A percentile compares a stretch with the other conserved stretches of the same genome.
phyloP scores from a whole-genome alignment of 2,329 filamentous ascomycete species.

The Aspergillus quadricinctus region DNA sequence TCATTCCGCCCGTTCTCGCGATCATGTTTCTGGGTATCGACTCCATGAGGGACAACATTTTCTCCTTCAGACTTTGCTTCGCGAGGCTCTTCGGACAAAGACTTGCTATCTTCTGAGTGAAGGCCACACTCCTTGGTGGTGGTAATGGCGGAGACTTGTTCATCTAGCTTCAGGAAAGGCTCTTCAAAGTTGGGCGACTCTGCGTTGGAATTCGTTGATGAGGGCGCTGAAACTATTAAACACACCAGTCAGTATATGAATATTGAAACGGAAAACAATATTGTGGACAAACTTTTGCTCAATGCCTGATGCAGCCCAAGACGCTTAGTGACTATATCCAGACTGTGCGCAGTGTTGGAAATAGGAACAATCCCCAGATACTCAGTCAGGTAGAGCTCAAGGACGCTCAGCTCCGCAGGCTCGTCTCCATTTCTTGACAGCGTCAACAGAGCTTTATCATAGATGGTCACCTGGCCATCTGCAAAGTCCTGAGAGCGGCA shows the following conservation, averaged over 20 bases:
- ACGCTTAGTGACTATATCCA: constrained; percentile 24
- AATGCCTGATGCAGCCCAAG: constrained; percentile 24
- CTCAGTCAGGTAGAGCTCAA: constrained; percentile 38
- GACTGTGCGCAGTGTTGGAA: constrained; percentile 11
- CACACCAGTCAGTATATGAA: not conserved
- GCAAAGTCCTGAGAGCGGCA: constrained; percentile 32
- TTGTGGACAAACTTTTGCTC: constrained; percentile 18
- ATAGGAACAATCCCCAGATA: constrained; percentile 31
- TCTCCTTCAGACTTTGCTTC: not conserved
- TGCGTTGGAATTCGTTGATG: not conserved
- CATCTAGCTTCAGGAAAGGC: not conserved
- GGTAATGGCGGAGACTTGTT: not conserved
- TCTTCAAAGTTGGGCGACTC: not conserved
- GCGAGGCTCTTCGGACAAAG: not conserved
- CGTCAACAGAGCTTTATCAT: constrained; percentile 36
- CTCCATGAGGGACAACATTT: not conserved
- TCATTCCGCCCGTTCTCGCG: not conserved
- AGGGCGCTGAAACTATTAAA: not conserved
- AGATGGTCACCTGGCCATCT: constrained; percentile 37
- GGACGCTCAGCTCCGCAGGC: constrained; percentile 25
- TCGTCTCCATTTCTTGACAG: constrained; percentile 31
- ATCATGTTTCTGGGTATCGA: not conserved
- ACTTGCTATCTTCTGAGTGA: not conserved
- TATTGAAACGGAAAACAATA: not conserved
- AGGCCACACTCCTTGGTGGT: not conserved